Base-by-base conservation (phyloP, 2,329 filamentous ascomycete genomes). In the Neurospora sp. region DNA sequence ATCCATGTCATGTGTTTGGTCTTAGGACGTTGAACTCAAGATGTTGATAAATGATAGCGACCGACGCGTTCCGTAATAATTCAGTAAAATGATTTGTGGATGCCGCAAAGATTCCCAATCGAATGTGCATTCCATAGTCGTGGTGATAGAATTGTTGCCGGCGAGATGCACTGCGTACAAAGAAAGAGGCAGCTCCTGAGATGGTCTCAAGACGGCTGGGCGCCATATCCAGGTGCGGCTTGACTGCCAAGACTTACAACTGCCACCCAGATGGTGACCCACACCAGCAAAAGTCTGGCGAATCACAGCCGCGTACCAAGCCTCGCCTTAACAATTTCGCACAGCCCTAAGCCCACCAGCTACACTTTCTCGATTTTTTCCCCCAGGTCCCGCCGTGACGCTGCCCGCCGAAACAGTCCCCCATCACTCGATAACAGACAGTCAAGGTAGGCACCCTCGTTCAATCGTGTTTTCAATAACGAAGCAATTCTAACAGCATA, bases 331-430 rank as follows among this genome's bases (percentile, higher is more conserved):
- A 74, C 75, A 75, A 74, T 75, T 76, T 70, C 72, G 68, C 72
- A 74, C 74, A 75, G 70, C 74, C 75, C 75, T 75, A 75, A 75
- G 74, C 74, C 74, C 74, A 74, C 74, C 74, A 74, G 69, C 72
- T 72, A 62, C 72, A 74, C 73, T 70, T 74, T 74, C 74, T 74
- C 70, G 70, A 74, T 72, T 73, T 75, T 62, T 76, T 75, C 70
- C 71, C 69, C 70, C 74, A 72, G 72, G 71, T 72, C 70, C 72
- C 41, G 36, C 40, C 71, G 73, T 67, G 73, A 70, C 71, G 75
- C 75, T 74, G 75, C 72, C 69, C 73, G 74, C 74, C 74, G 70
- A 74, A 70, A 62, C 52, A 71, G 69, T 72, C 69, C 67, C 74
- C 75, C 75, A 74, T 76, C 75, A 74, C 70, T 70, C 73, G 73